Conservation (phyloP, 176 grass and related monocot genomes). For the Carex cristatella region DNA sequence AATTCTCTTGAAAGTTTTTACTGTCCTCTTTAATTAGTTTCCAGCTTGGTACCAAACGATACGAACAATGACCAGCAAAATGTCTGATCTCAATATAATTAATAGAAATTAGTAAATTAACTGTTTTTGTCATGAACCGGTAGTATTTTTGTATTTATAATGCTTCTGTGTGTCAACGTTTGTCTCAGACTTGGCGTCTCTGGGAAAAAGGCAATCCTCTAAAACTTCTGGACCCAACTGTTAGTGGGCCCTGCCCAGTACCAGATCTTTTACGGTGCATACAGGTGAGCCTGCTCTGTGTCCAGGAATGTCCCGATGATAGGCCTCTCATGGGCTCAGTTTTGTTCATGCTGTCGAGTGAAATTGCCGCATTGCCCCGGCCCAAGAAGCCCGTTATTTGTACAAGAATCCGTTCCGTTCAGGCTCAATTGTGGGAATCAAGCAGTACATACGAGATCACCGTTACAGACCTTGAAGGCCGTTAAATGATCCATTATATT, state of each 20-base stretch:
- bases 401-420: not conserved
- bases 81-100: not conserved
- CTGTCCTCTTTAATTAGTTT: not conserved
- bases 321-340: conserved; percentile 36
- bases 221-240: conserved; percentile 31
- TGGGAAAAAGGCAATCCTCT: conserved; percentile 35
- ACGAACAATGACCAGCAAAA: not conserved
- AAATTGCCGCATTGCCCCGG: conserved; percentile 10
- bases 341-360: conserved; percentile 37
- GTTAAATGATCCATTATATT: not conserved
- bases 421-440: not conserved
- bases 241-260: conserved; percentile 22
- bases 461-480: conserved; percentile 15
- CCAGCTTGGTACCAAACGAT: not conserved
- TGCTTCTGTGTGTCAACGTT: not conserved
- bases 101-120: not conserved
- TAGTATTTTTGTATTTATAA: not conserved
- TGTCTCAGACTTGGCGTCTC: conserved; percentile 42
- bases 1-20: not conserved
- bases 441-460: not conserved
- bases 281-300: conserved; percentile 40
- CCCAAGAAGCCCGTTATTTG: conserved; percentile 31
- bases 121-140: not conserved
- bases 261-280: conserved; percentile 25
- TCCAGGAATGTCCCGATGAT: conserved; percentile 37